Percentiles rank a stretch among this genome's conserved stretches.
Evolutionary conservation across 2,329 filamentous ascomycete genomes (phyloP).

Genomic region (Massarina eburnea): DNA sequence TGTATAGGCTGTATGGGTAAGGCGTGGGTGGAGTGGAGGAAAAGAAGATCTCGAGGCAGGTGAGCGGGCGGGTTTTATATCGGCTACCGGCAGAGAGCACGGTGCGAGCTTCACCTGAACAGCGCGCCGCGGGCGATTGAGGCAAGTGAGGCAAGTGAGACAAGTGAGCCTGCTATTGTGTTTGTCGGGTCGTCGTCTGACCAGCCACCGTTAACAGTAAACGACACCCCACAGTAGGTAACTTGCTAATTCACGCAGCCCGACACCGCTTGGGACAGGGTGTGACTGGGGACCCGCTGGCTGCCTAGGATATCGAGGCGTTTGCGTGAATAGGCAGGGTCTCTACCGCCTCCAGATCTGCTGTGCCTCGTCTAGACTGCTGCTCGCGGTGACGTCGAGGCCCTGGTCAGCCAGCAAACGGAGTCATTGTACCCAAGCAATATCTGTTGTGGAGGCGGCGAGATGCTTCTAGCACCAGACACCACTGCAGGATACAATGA

Average conservation of each 20-base stretch:
- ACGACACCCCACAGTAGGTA: conserved; percentile 6
- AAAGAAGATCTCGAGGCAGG: conserved; percentile 26
- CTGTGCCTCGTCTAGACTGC: neutral
- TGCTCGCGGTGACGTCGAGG: neutral
- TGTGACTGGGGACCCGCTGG: conserved; percentile 5
- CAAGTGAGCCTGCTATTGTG: conserved; percentile 5
- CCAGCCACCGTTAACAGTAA: conserved; percentile 9
- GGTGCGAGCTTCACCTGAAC: conserved; percentile 2
- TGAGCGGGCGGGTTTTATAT: conserved; percentile 25
- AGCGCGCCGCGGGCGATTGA: no score
- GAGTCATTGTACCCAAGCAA: no score
- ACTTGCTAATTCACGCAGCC: conserved; percentile 9
- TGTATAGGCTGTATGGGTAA: no score
- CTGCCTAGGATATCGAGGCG: conserved; percentile 8
- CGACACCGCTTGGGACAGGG: conserved; percentile 8
- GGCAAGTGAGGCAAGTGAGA: conserved; percentile 15
- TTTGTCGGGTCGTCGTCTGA: conserved; percentile 26
- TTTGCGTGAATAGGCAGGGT: conserved; percentile 8
- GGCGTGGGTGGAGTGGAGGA: conserved; percentile 4
- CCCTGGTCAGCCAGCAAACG: neutral
- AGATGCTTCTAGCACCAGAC: no score
- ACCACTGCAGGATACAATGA: no score
- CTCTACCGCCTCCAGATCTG: conserved; percentile 6
- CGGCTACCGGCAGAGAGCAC: conserved; percentile 1
- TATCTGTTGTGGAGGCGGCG: no score